Evolutionary conservation across 2,329 filamentous ascomycete genomes (phyloP).

Genomic region (Ophiobolus disseminans): DNA sequence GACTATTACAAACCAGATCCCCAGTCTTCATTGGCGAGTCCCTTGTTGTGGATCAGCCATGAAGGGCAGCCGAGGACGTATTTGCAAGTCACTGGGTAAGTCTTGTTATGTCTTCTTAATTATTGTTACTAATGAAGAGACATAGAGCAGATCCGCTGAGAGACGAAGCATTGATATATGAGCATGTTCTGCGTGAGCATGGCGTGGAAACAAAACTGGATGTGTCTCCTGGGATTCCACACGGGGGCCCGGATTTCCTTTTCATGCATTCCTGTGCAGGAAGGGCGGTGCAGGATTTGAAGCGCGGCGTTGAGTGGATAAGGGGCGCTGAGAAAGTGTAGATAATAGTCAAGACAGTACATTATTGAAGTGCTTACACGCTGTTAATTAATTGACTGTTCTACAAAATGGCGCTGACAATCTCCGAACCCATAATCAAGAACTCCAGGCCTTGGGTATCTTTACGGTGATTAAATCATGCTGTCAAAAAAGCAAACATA

Average conservation of each 20-base stretch:
- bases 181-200: slow-evolving; percentile 55
- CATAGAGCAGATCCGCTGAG: slow-evolving; percentile 55
- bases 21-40: slow-evolving; percentile 33
- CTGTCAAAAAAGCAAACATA: neutral
- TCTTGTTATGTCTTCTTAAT: neutral
- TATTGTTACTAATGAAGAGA: neutral
- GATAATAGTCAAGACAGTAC: no score
- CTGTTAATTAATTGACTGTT: no score
- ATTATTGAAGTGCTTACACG: no score
- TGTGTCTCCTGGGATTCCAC: slow-evolving; percentile 53
- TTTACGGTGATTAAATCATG: no score
- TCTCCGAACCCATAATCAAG: neutral
- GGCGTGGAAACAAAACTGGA: slow-evolving; percentile 55
- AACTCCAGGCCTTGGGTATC: no score
- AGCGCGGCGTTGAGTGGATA: slow-evolving; percentile 48
- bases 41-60: slow-evolving; percentile 28
- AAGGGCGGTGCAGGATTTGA: slow-evolving; percentile 35
- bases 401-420: neutral
- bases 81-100: slow-evolving; percentile 57
- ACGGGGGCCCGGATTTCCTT: slow-evolving; percentile 50
- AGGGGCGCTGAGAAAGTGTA: no score
- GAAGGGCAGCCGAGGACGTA: slow-evolving; percentile 55
- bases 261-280: slow-evolving; percentile 35
- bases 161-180: slow-evolving; percentile 63
- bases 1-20: slow-evolving; percentile 42